phyloP scores from a whole-genome alignment of 2,329 filamentous ascomycete genomes.

The Colletotrichum lupini region DNA sequence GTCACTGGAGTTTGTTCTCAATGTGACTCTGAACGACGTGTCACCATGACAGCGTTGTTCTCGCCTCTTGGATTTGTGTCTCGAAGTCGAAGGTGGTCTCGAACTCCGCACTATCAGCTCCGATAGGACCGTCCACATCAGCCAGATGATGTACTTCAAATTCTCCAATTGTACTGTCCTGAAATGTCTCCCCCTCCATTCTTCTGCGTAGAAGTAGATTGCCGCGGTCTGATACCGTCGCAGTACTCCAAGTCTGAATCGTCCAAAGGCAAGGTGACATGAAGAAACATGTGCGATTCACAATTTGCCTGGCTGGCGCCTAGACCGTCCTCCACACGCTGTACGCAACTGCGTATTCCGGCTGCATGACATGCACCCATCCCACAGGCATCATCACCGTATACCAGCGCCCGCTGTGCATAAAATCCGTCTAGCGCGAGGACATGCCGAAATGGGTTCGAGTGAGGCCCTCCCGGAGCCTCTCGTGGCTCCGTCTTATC shows the following conservation, averaged over 20 bases:
- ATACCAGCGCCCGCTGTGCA: background rate
- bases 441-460: conserved; percentile 29
- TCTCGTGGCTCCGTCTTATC: conserved; percentile 19
- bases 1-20: background rate
- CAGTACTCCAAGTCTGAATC: background rate
- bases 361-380: conserved; percentile 13
- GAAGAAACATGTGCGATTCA: conserved; percentile 16
- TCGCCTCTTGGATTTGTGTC: background rate
- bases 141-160: background rate
- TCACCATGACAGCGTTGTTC: conserved; percentile 4
- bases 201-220: background rate
- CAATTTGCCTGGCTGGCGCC: background rate
- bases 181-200: background rate
- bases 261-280: background rate
- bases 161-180: background rate
- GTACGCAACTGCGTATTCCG: conserved; percentile 7
- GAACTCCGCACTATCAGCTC: background rate
- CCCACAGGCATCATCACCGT: background rate
- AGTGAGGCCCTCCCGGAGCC: conserved; percentile 31
- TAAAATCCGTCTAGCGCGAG: conserved; percentile 20
- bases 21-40: background rate
- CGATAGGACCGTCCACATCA: background rate
- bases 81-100: background rate
- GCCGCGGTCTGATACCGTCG: background rate
- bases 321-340: background rate